Evolutionary conservation across 2,329 filamentous ascomycete genomes (phyloP).

Genomic region (Colletotrichum sp.): DNA sequence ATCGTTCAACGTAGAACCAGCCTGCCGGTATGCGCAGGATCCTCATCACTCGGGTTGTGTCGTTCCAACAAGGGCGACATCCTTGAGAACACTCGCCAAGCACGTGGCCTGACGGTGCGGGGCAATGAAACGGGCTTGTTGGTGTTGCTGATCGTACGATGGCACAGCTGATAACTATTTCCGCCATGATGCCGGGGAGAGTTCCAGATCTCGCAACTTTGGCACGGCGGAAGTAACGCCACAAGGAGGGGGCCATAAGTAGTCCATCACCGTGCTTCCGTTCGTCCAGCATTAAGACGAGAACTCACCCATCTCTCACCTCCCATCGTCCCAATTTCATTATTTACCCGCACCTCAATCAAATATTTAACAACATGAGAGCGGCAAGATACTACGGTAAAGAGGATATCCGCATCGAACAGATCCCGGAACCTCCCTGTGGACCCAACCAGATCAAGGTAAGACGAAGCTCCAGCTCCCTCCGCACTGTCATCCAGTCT

Average conservation of each 20-base stretch:
- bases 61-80: not conserved
- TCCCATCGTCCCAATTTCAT: not conserved
- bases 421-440: slow-evolving; percentile 51
- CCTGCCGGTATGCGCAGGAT: not conserved
- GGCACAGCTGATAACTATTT: slow-evolving; percentile 2
- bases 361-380: slow-evolving; percentile 42
- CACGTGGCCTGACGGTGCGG: slow-evolving; percentile 10
- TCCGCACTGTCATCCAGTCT: not conserved
- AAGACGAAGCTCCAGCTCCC: not conserved
- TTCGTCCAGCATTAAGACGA: not conserved
- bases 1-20: not conserved
- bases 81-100: not conserved
- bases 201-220: not conserved
- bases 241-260: not conserved
- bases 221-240: slow-evolving; percentile 3
- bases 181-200: not conserved
- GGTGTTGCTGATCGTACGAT: not conserved
- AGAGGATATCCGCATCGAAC: slow-evolving; percentile 59
- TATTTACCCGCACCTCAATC: not conserved
- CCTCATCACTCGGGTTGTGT: not conserved
- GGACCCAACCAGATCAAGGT: slow-evolving; percentile 52
- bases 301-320: not conserved
- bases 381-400: slow-evolving; percentile 60
- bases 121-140: not conserved
- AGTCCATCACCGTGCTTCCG: not conserved